Evolutionary conservation across 805 yeast genomes (phyloP).

Genomic region (Ogataea kodamae): DNA sequence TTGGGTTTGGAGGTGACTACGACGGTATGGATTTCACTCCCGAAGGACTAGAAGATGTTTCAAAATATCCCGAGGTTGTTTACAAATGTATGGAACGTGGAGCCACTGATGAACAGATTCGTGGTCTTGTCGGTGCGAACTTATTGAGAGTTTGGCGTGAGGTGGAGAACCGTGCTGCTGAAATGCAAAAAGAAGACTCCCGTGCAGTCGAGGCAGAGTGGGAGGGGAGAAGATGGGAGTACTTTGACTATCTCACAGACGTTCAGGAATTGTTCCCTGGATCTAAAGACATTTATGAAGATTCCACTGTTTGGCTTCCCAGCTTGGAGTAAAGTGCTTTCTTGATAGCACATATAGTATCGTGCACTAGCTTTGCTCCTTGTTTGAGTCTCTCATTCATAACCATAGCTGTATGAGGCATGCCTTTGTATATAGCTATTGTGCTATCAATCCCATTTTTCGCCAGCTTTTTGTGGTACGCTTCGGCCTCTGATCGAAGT

Average conservation of each 20-base stretch:
- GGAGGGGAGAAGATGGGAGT: constrained; percentile 40
- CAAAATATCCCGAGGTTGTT: constrained; percentile 50
- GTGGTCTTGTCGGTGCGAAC: constrained; percentile 3
- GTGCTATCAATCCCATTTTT: constrained; percentile 36
- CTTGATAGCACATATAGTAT: constrained; percentile 6
- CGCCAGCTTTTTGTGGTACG: constrained; percentile 37
- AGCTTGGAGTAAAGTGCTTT: constrained; percentile 2
- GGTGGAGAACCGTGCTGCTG: constrained; percentile 1
- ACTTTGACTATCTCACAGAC: constrained; percentile 30
- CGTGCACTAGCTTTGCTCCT: constrained; percentile 11
- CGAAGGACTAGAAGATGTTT: constrained; percentile 50
- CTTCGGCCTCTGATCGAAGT: constrained; percentile 42
- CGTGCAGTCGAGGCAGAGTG: constrained; percentile 37
- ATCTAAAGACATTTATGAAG: constrained; percentile 25
- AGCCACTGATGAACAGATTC: constrained; percentile 5
- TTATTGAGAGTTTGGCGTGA: constrained; percentile 3
- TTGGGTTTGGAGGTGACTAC: constrained; percentile 50
- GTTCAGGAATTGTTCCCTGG: constrained; percentile 39
- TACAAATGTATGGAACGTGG: constrained; percentile 6
- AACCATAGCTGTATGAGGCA: constrained; percentile 49
- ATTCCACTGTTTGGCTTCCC: constrained; percentile 5
- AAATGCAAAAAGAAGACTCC: not conserved
- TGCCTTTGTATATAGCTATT: constrained; percentile 38
- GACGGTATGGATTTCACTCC: constrained; percentile 47
- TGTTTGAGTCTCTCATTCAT: constrained; percentile 36